Base-by-base conservation (phyloP, 352 stramenopile species). In the Pythium brassicae region DNA sequence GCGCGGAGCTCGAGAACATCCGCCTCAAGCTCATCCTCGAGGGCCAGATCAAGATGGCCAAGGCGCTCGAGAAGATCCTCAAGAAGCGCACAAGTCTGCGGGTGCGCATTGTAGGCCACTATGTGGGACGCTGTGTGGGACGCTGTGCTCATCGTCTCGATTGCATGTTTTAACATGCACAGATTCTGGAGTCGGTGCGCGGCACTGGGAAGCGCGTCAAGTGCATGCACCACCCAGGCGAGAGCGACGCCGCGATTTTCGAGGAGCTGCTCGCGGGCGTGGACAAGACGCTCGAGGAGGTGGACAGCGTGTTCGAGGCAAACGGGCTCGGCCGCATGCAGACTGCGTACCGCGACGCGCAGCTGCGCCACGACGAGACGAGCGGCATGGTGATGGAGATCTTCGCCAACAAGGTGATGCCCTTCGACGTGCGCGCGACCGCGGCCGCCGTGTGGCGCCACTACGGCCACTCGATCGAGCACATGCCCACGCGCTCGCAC, bases 341-440 rank as follows among this genome's bases (percentile, higher is more conserved):
- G 37, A 80, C 70, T 19, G 63, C 70, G 20, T 78, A 83, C 48
- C 65, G 69, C 12, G 70, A 81, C 35, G 72, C 72, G 11, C 69
- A 83, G 63, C 52, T 85, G 29, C 71, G 74, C 17, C 63, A 59
- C 40, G 74, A 84, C 44, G 60, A 55, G 29, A 34, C 25, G 37
- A 66, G 72, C 29, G 72, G 68, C 35, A 76, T 71, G 19, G 50
- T 81, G 14, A 76, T 83, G 61, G 74, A 80, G 55, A 81, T 83
- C 50, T 81, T 76, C 19, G 74, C 69, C 22, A 82, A 80, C 65
- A 84, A 84, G 48, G 63, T 82, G 29, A 71, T 84, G 55, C 74
- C 74, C 20, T 84, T 84, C 35, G 63, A 66, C 32, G 60, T 82
- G 26, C 44, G 72, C 26, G 62, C 68, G 23, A 81, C 71, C 10